Evolutionary conservation across 2,329 filamentous ascomycete genomes (phyloP).

Genomic region (Ophiostoma triangulosporum): DNA sequence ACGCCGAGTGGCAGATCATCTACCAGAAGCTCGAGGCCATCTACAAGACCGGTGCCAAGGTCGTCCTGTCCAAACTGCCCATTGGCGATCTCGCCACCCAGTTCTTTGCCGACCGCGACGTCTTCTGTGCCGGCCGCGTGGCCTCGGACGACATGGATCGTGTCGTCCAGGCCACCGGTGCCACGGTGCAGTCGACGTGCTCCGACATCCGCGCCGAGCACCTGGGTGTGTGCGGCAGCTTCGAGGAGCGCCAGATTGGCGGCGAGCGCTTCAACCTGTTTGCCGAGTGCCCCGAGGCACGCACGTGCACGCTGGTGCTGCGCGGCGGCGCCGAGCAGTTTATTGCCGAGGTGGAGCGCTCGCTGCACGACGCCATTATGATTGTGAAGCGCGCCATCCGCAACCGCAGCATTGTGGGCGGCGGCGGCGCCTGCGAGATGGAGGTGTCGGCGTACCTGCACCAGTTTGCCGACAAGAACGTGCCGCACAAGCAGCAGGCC

Average conservation of each 20-base stretch:
- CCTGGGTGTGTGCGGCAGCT: conserved; percentile 76
- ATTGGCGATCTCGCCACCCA: conserved; percentile 97
- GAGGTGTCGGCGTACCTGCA: conserved; percentile 90
- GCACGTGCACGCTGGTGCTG: conserved; percentile 91
- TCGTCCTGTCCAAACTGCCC: conserved; percentile 90
- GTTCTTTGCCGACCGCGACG: conserved; percentile 92
- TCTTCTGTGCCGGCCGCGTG: conserved; percentile 96
- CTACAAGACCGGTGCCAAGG: conserved; percentile 88
- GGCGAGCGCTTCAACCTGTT: conserved; percentile 98
- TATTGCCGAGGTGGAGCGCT: conserved; percentile 96
- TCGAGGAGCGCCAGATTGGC: conserved; percentile 95
- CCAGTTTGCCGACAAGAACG: conserved; percentile 80
- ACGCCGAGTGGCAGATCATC: conserved; percentile 99
- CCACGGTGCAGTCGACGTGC: conserved; percentile 87
- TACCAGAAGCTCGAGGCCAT: conserved; percentile 97
- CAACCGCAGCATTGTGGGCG: conserved; percentile 88
- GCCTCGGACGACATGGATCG: conserved; percentile 87
- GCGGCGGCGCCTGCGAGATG: conserved; percentile 93
- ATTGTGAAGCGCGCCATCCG: conserved; percentile 97
- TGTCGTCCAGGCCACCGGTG: conserved; percentile 87
- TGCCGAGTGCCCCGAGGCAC: conserved; percentile 85
- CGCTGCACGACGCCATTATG: conserved; percentile 98
- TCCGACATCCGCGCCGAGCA: conserved; percentile 84
- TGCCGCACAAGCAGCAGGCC: conserved; percentile 88
- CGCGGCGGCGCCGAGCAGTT: conserved; percentile 97